Base-by-base conservation (phyloP, 352 stramenopile genomes). In the Phytopythium aichiense region DNA sequence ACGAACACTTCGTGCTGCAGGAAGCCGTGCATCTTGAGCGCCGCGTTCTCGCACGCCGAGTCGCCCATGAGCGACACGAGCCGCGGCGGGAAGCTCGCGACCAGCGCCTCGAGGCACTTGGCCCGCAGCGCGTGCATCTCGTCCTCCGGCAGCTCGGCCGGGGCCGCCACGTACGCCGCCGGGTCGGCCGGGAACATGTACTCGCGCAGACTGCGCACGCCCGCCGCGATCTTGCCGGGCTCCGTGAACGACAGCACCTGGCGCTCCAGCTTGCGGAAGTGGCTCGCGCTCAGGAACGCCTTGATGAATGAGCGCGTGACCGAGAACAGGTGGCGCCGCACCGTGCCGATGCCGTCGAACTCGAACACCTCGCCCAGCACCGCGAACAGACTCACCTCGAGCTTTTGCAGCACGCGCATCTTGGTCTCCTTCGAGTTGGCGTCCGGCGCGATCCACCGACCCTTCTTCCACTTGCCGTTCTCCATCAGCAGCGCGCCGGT, bases 1-100 rank as follows among this genome's bases (percentile, higher is more conserved):
- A 94, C 76, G 65, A 94, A 89, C n/a, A 90, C 71, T 59, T 93
- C 82, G 73, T 94, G 84, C 72, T 95, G 87, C 60, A 94, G 54
- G 51, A 95, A 93, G 67, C 93, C 85, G 64, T 94, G 84, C 46
- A 95, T 68, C 71, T 95, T 95, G 60, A 90, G 72, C 50, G 80
- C 79, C 46, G 80, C 86, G 63, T 88, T 91, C 60, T 87, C 74
- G 50, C 79, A 88, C 28, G 86, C 80, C 23, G 63, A 81, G 22
- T 95, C 84, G 56, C 87, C 87, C 42, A 95, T 87, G 55, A 95
- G 77, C 56, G 84, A 92, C 53, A 90, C 65, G 42, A 81, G 73
- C 35, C 79, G 85, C 12, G 83, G 85, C 22, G 87, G 87, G 43
- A 91, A 84, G 68, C 81, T 88, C 33, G 73, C 64, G 25, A 91